Evolutionary conservation across 2,329 filamentous ascomycete species (phyloP), one percentile per base, ranked within the genome.

Genomic region (Didymella glomerata): DNA sequence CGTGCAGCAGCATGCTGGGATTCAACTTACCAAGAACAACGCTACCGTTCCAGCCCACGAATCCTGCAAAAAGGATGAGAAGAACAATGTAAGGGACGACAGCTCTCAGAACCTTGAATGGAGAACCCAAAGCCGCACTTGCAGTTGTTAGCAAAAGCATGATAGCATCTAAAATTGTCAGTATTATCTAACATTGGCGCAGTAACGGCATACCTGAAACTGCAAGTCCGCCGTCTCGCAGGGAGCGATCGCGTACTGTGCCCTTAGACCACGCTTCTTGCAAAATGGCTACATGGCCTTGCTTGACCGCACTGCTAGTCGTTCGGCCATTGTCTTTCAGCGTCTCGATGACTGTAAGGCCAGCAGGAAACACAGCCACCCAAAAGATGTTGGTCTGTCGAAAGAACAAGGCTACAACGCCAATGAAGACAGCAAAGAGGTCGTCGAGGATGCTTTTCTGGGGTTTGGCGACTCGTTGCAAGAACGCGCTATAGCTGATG

Each of bases 341-440:
- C 7, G 65, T 60, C 25, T 74, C 63, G 7, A 77, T 54, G 8
- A 74, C 66, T n/a, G 71, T 63, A 3, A 78, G 67, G 2, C 84
- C 88, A 20, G 90, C 90, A 68, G 92, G 86, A 69, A 91, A 92
- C 0, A 93, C 82, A 1, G 91, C 89, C 0, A 93, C 88, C 95
- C 95, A 99, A 74, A 99, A 97, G 55, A 98, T 90, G 70, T 99
- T 99, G 0, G 95, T 99, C 77, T 99, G 95, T 24, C 95, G 85
- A 81, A 97, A 95, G 2, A 85, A 79, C 20, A 99, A 82, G 1
- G 92, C 83, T 1, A 85, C 62, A 0, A 92, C 63, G 0, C 93
- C 93, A 6, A 89, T 74, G 0, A 91, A 61, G 9, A 77, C 67
- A 32, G 57, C 58, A 10, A 61, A 54, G 9, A 69, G 14, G 3